Evolutionary conservation across 2,329 filamentous ascomycete genomes (phyloP).

Genomic region (Blastomyces percursus): DNA sequence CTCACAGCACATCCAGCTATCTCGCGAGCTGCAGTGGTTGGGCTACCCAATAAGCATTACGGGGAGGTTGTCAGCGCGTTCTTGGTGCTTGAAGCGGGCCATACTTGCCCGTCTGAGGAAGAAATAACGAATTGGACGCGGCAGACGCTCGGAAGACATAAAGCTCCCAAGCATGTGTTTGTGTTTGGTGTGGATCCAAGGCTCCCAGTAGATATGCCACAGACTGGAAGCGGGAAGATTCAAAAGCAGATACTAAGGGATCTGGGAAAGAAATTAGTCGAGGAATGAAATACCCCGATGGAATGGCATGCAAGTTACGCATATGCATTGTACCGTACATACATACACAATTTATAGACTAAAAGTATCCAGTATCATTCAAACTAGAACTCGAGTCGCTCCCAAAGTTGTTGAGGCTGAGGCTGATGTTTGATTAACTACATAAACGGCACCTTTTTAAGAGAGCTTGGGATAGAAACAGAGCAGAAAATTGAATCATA

Average conservation of each 20-base stretch:
- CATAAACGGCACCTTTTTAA: background rate
- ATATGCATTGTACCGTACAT: background rate
- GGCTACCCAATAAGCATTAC: constrained; percentile 58
- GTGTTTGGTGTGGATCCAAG: constrained; percentile 55
- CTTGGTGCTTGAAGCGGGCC: constrained; percentile 25
- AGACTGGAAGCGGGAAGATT: constrained; percentile 64
- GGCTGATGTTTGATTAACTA: background rate
- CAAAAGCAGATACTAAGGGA: constrained; percentile 49
- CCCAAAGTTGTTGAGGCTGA: background rate
- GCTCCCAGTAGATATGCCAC: constrained; percentile 42
- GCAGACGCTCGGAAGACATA: constrained; percentile 52
- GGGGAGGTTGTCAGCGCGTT: constrained; percentile 64
- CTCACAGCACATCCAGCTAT: constrained; percentile 55
- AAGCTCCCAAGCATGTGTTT: constrained; percentile 62
- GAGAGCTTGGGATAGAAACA: no score
- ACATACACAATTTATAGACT: background rate
- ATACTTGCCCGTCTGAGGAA: constrained; percentile 37
- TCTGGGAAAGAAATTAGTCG: constrained; percentile 30
- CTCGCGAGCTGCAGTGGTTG: constrained; percentile 56
- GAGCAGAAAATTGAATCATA: no score
- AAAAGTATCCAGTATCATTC: background rate
- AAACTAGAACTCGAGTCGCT: background rate
- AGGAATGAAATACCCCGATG: constrained; percentile 20
- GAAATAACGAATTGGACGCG: constrained; percentile 55
- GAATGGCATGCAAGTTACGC: background rate